phyloP scores from a whole-genome alignment of 1,284 basidiomycete genomes.

The Ceratobasidium sp. region DNA sequence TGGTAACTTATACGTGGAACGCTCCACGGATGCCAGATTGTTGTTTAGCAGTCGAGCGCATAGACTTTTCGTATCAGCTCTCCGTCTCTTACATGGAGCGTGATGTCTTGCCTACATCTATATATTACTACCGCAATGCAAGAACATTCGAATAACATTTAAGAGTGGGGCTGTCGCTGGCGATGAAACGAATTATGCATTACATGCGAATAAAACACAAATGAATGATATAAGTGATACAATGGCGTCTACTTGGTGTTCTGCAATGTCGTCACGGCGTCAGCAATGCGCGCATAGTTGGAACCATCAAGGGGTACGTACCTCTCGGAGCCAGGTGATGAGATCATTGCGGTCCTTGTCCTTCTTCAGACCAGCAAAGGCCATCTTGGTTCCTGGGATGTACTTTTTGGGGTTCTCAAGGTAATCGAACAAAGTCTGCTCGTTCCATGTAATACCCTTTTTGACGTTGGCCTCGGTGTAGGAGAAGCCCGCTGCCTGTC shows the following conservation, averaged over 20 bases:
- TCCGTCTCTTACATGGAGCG: no score
- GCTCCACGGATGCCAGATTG: no score
- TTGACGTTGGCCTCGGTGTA: slow-evolving; percentile 97
- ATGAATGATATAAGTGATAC: not conserved
- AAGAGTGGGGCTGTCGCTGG: slow-evolving; percentile 12
- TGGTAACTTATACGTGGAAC: no score
- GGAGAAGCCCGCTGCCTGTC: slow-evolving; percentile 83
- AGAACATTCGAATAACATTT: not conserved
- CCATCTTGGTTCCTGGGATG: slow-evolving; percentile 97
- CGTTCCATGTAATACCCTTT: slow-evolving; percentile 86
- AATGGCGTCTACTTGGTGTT: slow-evolving; percentile 28
- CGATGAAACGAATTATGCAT: slow-evolving; percentile 5
- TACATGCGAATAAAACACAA: slow-evolving; percentile 24
- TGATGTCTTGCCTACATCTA: not conserved
- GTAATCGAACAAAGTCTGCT: slow-evolving; percentile 91
- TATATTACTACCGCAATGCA: slow-evolving; percentile 1
- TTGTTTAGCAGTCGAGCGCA: no score
- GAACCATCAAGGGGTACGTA: slow-evolving; percentile 52
- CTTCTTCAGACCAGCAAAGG: slow-evolving; percentile 97
- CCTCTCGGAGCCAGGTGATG: slow-evolving; percentile 74
- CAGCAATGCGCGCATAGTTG: not conserved
- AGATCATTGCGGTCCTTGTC: slow-evolving; percentile 94
- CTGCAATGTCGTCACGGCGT: not conserved
- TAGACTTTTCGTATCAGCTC: no score
- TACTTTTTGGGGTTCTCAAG: slow-evolving; percentile 98